Evolutionary conservation across 2,329 filamentous ascomycete genomes (phyloP), one percentile per base, ranked within the genome.

Genomic region (Microsporum audouinii): DNA sequence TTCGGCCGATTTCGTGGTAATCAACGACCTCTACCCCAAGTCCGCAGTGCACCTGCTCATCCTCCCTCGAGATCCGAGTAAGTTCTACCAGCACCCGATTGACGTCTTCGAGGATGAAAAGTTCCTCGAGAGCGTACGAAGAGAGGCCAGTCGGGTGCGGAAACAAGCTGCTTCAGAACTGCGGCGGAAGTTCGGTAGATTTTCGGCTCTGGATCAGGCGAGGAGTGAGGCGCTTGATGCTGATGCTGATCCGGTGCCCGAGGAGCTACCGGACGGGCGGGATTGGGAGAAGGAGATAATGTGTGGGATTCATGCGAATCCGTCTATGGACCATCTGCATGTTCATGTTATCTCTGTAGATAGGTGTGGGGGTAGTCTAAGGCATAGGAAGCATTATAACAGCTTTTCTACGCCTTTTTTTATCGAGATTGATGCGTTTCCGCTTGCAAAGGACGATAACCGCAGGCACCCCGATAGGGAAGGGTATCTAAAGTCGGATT

Each of bases 271-370:
- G 0, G 64, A 70, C 0, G 91, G 91, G 0, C 81, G 92, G 29
- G 85, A 96, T 74, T 97, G 91, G 89, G 75, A 78, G 45, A 76
- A 77, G 10, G 89, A 94, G 31, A 80, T 97, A 57, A 82, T 83
- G 57, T 82, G 85, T 23, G 94, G 94, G 12, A 82, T 96, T 5
- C 94, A 99, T 75, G 88, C 89, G 2, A 84, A 87, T 66, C 94
- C 94, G 2, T 91, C 87, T 61, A 97, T 99, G 94, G 86, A 83
- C 65, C 90, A 97, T 72, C 71, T 97, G 60, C 94, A 99, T 74
- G 80, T 97, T 2, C 94, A 99, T 73, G 84, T 97, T 34, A 75
- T 97, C 61, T 89, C 88, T 43, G 79, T 84, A 17, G 94, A 99
- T 71, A 87, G 89, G 79, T 80, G 84, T 67, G 90, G 87, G 41